These are phyloP conservation scores for Dothideomycetes sp. DNA, from an alignment of 2,329 filamentous ascomycete genomes.

Conservation along the genomic window DNA sequence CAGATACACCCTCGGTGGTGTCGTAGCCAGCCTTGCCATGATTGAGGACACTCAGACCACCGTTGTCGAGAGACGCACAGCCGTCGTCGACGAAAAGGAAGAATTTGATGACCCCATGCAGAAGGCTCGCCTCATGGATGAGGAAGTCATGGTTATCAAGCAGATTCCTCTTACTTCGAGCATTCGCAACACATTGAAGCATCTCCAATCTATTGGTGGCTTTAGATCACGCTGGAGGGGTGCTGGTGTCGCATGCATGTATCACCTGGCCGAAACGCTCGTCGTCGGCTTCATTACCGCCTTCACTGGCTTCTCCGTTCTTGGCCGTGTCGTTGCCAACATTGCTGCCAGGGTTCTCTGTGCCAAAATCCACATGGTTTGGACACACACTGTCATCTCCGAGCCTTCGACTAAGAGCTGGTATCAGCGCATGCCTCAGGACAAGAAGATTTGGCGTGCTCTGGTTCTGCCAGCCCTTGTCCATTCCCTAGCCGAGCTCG, in stretches of 20 bases:
- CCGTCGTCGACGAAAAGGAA: slow-evolving; percentile 45
- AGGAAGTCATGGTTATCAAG: slow-evolving; percentile 38
- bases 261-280: slow-evolving; percentile 26
- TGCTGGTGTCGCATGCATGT: slow-evolving; percentile 25
- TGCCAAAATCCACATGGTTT: slow-evolving; percentile 62
- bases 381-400: slow-evolving; percentile 81
- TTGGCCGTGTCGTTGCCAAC: slow-evolving; percentile 30
- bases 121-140: slow-evolving; percentile 28
- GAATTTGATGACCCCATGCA: slow-evolving; percentile 39
- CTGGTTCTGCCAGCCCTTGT: slow-evolving; percentile 32
- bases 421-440: slow-evolving; percentile 56
- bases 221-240: slow-evolving; percentile 30
- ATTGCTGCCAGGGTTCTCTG: slow-evolving; percentile 53
- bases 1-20: slow-evolving; percentile 49
- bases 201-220: slow-evolving; percentile 43
- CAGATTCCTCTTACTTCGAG: slow-evolving; percentile 53
- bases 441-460: slow-evolving; percentile 16
- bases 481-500: slow-evolving; percentile 48
- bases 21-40: slow-evolving; percentile 54
- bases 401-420: slow-evolving; percentile 51
- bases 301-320: slow-evolving; percentile 37
- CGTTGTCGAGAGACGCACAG: slow-evolving; percentile 30
- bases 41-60: slow-evolving; percentile 52
- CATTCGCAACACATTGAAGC: slow-evolving; percentile 49
- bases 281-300: slow-evolving; percentile 31